A percentile compares a stretch with the other conserved stretches of the same genome.
These are phyloP conservation scores for Aspergillus glaucus DNA, from an alignment of 2,329 filamentous ascomycete genomes.

Conservation along the genomic window DNA sequence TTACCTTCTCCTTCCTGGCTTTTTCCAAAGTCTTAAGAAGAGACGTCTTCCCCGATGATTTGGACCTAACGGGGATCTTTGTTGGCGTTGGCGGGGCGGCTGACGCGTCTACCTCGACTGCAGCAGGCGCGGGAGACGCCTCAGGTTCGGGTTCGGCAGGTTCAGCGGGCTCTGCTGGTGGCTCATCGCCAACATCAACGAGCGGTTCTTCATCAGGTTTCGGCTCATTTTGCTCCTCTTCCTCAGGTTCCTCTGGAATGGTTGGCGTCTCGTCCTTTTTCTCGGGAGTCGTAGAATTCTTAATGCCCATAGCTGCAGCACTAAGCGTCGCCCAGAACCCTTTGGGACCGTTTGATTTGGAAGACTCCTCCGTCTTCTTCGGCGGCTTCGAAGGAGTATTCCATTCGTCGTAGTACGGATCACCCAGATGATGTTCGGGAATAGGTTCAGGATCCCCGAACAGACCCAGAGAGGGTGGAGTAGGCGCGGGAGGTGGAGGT, in stretches of 20 bases:
- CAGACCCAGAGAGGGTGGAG: slow-evolving; percentile 41
- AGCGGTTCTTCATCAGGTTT: slow-evolving; percentile 24
- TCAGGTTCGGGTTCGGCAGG: slow-evolving; percentile 17
- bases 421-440: slow-evolving; percentile 28
- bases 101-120: slow-evolving; percentile 33
- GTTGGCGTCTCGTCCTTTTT: slow-evolving; percentile 21
- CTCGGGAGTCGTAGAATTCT: slow-evolving; percentile 38
- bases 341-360: slow-evolving; percentile 27
- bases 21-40: slow-evolving; percentile 45
- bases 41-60: slow-evolving; percentile 37
- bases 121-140: slow-evolving; percentile 29
- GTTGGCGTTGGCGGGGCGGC: slow-evolving; percentile 32
- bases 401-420: slow-evolving; percentile 31
- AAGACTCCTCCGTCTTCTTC: slow-evolving; percentile 37
- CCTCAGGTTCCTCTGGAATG: slow-evolving; percentile 17
- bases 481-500: slow-evolving; percentile 44
- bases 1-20: slow-evolving; percentile 33
- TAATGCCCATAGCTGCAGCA: slow-evolving; percentile 32
- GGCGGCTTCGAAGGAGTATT: slow-evolving; percentile 27
- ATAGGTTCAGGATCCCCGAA: slow-evolving; percentile 32
- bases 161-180: slow-evolving; percentile 17
- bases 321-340: slow-evolving; percentile 43
- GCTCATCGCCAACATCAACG: slow-evolving; percentile 31
- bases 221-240: slow-evolving; percentile 10
- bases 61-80: slow-evolving; percentile 32